Evolutionary conservation across 345 rosid genomes (phyloP), one percentile per base, ranked within the genome.

Genomic region (Chamaenerion angustifolium): DNA sequence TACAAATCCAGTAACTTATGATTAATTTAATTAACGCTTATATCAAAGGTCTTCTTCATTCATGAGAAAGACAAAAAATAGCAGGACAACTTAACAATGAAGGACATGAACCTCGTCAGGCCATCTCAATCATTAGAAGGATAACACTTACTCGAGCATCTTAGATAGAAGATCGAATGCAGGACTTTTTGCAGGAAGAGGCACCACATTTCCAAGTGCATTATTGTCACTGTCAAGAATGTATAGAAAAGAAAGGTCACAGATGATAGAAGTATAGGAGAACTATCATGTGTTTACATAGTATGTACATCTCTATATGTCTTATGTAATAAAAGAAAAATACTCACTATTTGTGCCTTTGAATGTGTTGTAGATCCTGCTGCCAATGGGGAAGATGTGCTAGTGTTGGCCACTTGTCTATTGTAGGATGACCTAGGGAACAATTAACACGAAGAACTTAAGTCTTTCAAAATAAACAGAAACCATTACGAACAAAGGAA

Each of bases 371-470:
- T 45, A 37, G 0, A 68, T 93, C 95, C 0, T 63, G 59, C 12
- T 76, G 83, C 99, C 99, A 93, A 59, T 85, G 95, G 0, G 94
- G 95, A 54, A 93, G 99, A 69, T 67, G 70, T 45, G 62, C 80
- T 11, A 93, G 80, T 8, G 77, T 77, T 13, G 96, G 95, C 97
- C 99, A 93, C 77, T 93, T 93, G 23, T 93, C 99, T 16, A 62
- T 54, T 0, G 97, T 88, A 0, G 99, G 99, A 68, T 88, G 99
- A 44, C 99, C 67, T 63, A 51, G 16, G 11, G 44, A n/a, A 63
- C 52, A 37, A n/a, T 14, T 11, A 37, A 42, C 4, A 52, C 16
- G 8, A 2, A 45, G 13, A 12, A 23, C 42, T 25, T 13, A 16
- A 42, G 51, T n/a, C 45, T 16, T 40, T 19, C 21, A 43, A 13